Conservation (phyloP, 2,329 filamentous ascomycete species). For the Hysterium pulicare region DNA sequence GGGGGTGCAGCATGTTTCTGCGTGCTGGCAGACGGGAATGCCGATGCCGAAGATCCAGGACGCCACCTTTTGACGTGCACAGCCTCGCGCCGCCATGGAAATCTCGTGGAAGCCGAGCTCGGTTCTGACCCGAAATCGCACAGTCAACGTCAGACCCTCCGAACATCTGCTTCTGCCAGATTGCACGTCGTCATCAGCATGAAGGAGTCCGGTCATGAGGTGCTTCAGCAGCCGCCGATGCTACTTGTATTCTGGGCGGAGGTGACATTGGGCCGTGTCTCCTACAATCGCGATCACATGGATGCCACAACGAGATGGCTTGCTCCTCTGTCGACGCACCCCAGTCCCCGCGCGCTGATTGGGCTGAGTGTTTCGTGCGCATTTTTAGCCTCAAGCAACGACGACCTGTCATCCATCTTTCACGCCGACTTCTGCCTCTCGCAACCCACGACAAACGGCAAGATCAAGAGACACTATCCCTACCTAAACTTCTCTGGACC, state of each 20-base stretch:
- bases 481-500: constrained; percentile 18
- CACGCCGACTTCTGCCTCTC: constrained; percentile 18
- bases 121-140: too few relatives aligned
- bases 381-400: constrained; percentile 37
- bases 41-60: background rate
- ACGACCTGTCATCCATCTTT: constrained; percentile 37
- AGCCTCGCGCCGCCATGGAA: too few relatives aligned
- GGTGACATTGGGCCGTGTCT: constrained; percentile 19
- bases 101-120: too few relatives aligned
- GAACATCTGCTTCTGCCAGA: background rate
- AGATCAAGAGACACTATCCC: constrained; percentile 19
- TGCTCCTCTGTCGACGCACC: constrained; percentile 27
- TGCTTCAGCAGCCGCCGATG: constrained; percentile 36
- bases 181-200: background rate
- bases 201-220: constrained; percentile 4
- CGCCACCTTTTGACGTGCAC: background rate
- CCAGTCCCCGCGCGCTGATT: constrained; percentile 32
- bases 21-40: background rate
- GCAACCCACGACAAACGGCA: constrained; percentile 23
- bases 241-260: constrained; percentile 24
- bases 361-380: constrained; percentile 27
- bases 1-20: background rate
- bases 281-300: constrained; percentile 28
- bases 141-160: background rate
- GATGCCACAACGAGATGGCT: constrained; percentile 17